Evolutionary conservation across 257 asterid species (phyloP).

Genomic region (Buddleja alternifolia): DNA sequence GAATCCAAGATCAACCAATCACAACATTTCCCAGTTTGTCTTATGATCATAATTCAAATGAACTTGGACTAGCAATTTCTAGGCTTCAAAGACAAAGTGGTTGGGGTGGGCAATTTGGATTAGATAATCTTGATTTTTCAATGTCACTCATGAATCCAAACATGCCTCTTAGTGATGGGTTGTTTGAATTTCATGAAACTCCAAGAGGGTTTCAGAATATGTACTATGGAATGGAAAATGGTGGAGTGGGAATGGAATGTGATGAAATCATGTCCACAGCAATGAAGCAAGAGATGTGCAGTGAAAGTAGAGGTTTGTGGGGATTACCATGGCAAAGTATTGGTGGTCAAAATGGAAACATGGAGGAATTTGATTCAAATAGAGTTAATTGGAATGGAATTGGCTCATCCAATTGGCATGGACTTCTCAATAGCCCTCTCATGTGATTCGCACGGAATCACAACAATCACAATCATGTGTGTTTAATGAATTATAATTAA

Average conservation of each 20-base stretch:
- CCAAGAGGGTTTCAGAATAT: conserved; percentile 43
- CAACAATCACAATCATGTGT: too few relatives aligned
- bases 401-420: conserved; percentile 62
- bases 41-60: conserved; percentile 42
- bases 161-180: conserved; percentile 5
- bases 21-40: conserved; percentile 27
- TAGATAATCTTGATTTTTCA: conserved; percentile 30
- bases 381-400: conserved; percentile 62
- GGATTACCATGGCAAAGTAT: conserved; percentile 66
- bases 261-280: conserved; percentile 38
- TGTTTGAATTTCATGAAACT: conserved; percentile 45
- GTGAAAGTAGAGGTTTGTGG: conserved; percentile 45
- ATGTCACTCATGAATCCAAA: conserved; percentile 39
- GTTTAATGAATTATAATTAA: too few relatives aligned
- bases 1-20: conserved; percentile 43
- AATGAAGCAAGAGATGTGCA: conserved; percentile 60
- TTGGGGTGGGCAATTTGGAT: conserved; percentile 32
- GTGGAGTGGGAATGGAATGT: conserved; percentile 42
- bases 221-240: conserved; percentile 46
- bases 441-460: conserved; percentile 57
- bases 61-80: conserved; percentile 54
- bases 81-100: conserved; percentile 50
- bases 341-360: conserved; percentile 38
- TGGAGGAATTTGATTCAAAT: conserved; percentile 45
- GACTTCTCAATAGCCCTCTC: conserved; percentile 75